phyloP scores from a whole-genome alignment of 176 grass and related monocot species.

The Typha latifolia region DNA sequence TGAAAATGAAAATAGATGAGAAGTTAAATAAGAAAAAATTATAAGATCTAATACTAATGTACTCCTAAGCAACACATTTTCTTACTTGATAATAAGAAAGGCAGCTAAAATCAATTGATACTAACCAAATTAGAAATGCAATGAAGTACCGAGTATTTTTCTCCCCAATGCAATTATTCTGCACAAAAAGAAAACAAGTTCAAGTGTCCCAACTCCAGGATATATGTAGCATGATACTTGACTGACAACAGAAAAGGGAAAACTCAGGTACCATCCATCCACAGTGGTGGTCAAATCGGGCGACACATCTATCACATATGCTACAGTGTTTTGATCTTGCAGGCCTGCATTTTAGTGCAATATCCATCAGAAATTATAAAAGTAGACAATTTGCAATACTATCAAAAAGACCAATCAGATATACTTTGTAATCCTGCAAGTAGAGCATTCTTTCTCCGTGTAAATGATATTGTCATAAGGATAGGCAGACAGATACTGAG shows the following conservation, averaged over 20 bases:
- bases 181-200: conserved; percentile 31
- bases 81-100: conserved; percentile 5
- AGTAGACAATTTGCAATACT: background rate
- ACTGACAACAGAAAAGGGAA: background rate
- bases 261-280: conserved; percentile 76
- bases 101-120: conserved; percentile 12
- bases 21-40: no score
- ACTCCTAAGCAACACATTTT: background rate
- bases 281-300: conserved; percentile 97
- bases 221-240: background rate
- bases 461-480: conserved; percentile 82
- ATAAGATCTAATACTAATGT: no score
- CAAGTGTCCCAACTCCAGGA: conserved; percentile 9
- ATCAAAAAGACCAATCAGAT: background rate
- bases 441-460: conserved; percentile 85
- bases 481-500: conserved; percentile 79
- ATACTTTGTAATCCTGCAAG: conserved; percentile 89
- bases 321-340: conserved; percentile 97
- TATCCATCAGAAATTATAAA: conserved; percentile 16
- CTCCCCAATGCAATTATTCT: conserved; percentile 99
- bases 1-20: no score
- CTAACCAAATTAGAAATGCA: conserved; percentile 94
- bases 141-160: conserved; percentile 95
- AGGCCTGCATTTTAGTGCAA: conserved; percentile 49
- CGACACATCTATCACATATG: conserved; percentile 95